phyloP scores from a whole-genome alignment of 805 yeast species.

The Ogataea philodendri region DNA sequence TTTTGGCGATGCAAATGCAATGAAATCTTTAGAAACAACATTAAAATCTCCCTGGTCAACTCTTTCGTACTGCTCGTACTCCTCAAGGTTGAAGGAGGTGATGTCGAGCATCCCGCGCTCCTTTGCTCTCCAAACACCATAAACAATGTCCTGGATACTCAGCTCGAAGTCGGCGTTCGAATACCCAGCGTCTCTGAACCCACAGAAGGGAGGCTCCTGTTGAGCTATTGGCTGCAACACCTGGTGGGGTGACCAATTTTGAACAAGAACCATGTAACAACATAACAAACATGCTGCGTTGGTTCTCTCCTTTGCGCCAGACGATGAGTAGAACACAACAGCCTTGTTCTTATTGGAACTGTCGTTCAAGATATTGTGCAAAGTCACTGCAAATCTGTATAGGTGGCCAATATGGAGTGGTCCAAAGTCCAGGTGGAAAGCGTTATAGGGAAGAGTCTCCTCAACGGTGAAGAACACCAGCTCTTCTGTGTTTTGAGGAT shows the following conservation, averaged over 20 bases:
- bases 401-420: slow-evolving; percentile 92
- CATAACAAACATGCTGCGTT: slow-evolving; percentile 94
- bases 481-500: slow-evolving; percentile 74
- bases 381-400: slow-evolving; percentile 90
- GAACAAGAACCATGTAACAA: slow-evolving; percentile 92
- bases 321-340: slow-evolving; percentile 83
- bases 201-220: slow-evolving; percentile 88
- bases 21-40: slow-evolving; percentile 84
- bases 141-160: slow-evolving; percentile 91
- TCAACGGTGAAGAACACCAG: slow-evolving; percentile 88
- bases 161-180: slow-evolving; percentile 92
- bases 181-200: slow-evolving; percentile 96
- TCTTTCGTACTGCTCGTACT: slow-evolving; percentile 89
- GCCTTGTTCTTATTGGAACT: slow-evolving; percentile 82
- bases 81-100: slow-evolving; percentile 84
- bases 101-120: slow-evolving; percentile 86
- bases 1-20: slow-evolving; percentile 97
- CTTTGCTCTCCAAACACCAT: slow-evolving; percentile 97
- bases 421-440: slow-evolving; percentile 96
- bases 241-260: slow-evolving; percentile 98
- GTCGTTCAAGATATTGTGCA: slow-evolving; percentile 89
- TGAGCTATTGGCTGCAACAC: slow-evolving; percentile 93
- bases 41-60: slow-evolving; percentile 98
- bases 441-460: slow-evolving; percentile 85
- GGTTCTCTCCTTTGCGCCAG: slow-evolving; percentile 77